phyloP scores from a whole-genome alignment of 495 filamentous ascomycete genomes.

The Penicillium samsonianum region DNA sequence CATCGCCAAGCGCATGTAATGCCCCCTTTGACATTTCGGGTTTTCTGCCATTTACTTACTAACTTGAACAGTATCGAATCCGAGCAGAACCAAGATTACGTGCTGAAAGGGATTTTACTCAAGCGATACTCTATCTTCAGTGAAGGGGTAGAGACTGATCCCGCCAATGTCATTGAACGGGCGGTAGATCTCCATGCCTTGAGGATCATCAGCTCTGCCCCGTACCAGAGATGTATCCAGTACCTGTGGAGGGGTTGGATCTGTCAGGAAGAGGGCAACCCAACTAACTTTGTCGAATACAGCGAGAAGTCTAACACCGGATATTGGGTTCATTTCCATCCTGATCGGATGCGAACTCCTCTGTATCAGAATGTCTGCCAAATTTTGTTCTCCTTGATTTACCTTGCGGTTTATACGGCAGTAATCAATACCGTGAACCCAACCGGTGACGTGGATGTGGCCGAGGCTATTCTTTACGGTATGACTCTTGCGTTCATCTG shows the following conservation, averaged over 20 bases:
- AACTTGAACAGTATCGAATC: slow-evolving; percentile 64
- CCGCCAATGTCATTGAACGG: slow-evolving; percentile 85
- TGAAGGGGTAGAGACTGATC: slow-evolving; percentile 67
- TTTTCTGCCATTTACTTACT: slow-evolving; percentile 12
- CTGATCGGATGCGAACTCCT: slow-evolving; percentile 89
- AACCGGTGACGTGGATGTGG: slow-evolving; percentile 75
- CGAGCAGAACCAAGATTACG: slow-evolving; percentile 72
- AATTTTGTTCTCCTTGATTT: slow-evolving; percentile 80
- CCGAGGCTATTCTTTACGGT: slow-evolving; percentile 81
- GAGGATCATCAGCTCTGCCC: slow-evolving; percentile 79
- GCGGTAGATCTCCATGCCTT: slow-evolving; percentile 92
- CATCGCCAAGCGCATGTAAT: slow-evolving; percentile 83
- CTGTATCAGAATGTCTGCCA: slow-evolving; percentile 89
- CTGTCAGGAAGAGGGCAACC: slow-evolving; percentile 89
- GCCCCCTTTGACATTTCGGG: background rate
- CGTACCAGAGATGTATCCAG: slow-evolving; percentile 92
- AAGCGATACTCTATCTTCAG: slow-evolving; percentile 84
- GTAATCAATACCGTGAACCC: slow-evolving; percentile 92
- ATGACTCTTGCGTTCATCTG: slow-evolving; percentile 93
- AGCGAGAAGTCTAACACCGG: slow-evolving; percentile 68
- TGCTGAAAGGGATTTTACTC: slow-evolving; percentile 80
- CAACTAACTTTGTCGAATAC: slow-evolving; percentile 82
- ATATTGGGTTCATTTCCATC: slow-evolving; percentile 83
- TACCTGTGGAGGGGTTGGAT: slow-evolving; percentile 96
- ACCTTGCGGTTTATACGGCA: slow-evolving; percentile 79